A percentile compares a stretch with the other conserved stretches of the same genome.
phyloP scores from a whole-genome alignment of 2,329 filamentous ascomycete species.

The Talaromyces sp. region DNA sequence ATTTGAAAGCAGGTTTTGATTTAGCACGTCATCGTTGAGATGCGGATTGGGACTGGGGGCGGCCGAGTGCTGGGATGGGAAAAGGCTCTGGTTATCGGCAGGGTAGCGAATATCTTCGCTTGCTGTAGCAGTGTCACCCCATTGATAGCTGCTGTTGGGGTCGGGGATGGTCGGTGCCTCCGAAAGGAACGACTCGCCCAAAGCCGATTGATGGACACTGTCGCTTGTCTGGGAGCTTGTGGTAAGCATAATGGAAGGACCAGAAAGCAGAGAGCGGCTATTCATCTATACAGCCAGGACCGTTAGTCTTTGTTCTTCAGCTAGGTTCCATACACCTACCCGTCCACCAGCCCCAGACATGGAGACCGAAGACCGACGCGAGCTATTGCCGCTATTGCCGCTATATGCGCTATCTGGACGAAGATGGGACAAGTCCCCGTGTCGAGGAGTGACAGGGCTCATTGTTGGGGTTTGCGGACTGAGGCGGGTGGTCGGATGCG shows the following conservation, averaged over 20 bases:
- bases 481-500: not conserved
- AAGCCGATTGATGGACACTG: not conserved
- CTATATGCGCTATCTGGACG: not conserved
- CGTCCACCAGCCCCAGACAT: not conserved
- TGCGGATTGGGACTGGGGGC: not conserved
- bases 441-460: not conserved
- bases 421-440: not conserved
- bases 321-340: not conserved
- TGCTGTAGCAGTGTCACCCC: not conserved
- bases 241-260: not conserved
- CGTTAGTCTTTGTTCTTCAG: not conserved
- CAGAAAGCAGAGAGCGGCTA: not conserved
- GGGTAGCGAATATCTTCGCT: not conserved
- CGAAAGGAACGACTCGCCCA: not conserved
- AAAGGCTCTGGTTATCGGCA: not conserved
- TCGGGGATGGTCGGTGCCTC: not conserved
- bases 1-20: not conserved
- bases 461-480: not conserved
- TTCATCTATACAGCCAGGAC: not conserved
- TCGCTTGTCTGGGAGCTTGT: not conserved
- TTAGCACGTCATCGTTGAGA: not conserved
- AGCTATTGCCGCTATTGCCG: not conserved
- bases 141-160: not conserved
- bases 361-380: not conserved
- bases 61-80: not conserved